phyloP scores from a whole-genome alignment of 169 alveolate species.

The Plasmodium chabaudi region DNA sequence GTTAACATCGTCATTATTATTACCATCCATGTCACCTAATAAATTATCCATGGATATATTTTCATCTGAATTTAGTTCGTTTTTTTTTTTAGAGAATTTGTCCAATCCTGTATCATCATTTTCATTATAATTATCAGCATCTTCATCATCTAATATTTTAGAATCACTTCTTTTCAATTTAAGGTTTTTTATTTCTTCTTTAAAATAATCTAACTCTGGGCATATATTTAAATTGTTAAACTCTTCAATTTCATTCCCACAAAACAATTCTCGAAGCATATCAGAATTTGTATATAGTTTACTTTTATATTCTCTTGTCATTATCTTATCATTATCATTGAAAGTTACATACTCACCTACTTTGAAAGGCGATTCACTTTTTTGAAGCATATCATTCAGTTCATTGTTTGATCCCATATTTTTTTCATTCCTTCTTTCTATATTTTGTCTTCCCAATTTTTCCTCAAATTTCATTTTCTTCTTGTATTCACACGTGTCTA shows the following conservation, averaged over 20 bases:
- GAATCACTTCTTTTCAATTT: constrained; percentile 49
- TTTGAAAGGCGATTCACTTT: neutral
- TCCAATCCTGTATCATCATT: neutral
- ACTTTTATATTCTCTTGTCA: constrained; percentile 24
- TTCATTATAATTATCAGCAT: constrained; percentile 8
- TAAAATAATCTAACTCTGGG: constrained; percentile 70
- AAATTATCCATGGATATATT: constrained; percentile 39
- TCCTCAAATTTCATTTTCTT: constrained; percentile 39
- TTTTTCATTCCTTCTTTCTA: constrained; percentile 4
- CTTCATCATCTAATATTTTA: constrained; percentile 28
- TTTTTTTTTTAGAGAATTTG: constrained; percentile 4
- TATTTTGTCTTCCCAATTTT: neutral
- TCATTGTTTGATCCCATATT: neutral
- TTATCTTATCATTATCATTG: constrained; percentile 2
- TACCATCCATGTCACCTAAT: constrained; percentile 14
- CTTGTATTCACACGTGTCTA: constrained; percentile 68
- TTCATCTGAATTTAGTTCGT: constrained; percentile 17
- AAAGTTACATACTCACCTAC: neutral
- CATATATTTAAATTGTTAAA: constrained; percentile 50
- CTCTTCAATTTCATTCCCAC: constrained; percentile 31
- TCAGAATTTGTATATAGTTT: constrained; percentile 24
- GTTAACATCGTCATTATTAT: constrained; percentile 9
- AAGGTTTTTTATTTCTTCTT: constrained; percentile 60
- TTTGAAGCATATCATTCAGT: neutral
- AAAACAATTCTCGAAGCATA: constrained; percentile 4